phyloP scores from a whole-genome alignment of 169 alveolate genomes.

The Cryptosporidium sp. region DNA sequence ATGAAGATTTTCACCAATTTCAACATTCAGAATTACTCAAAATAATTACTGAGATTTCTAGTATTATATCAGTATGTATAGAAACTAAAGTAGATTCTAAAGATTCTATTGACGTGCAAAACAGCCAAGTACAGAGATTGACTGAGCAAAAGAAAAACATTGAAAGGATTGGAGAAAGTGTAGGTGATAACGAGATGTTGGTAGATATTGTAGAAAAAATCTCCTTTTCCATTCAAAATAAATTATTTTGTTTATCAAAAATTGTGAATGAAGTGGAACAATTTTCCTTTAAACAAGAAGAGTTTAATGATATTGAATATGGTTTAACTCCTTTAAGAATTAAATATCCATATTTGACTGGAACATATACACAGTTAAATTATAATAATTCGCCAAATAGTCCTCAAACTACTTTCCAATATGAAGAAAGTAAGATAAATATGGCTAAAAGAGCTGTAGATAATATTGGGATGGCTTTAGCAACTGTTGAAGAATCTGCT shows the following conservation, averaged over 20 bases:
- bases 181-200: not conserved
- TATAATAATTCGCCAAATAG: not conserved
- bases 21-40: not conserved
- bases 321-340: constrained; percentile 41
- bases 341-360: constrained; percentile 67
- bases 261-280: not conserved
- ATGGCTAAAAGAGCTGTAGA: not conserved
- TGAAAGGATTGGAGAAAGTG: not conserved
- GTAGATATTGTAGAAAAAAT: constrained; percentile 6
- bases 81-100: constrained; percentile 33
- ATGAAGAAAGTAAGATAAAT: not conserved
- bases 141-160: constrained; percentile 27
- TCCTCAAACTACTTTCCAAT: not conserved
- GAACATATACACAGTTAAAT: constrained; percentile 48
- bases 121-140: constrained; percentile 22
- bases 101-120: not conserved
- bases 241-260: constrained; percentile 24
- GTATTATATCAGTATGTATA: constrained; percentile 59
- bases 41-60: constrained; percentile 24
- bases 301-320: not conserved
- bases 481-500: not conserved
- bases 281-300: not conserved
- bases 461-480: not conserved
- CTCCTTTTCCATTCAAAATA: constrained; percentile 12
- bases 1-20: not conserved